Conservation (phyloP, 208 protist species). For the Trypanosoma cruzi region DNA sequence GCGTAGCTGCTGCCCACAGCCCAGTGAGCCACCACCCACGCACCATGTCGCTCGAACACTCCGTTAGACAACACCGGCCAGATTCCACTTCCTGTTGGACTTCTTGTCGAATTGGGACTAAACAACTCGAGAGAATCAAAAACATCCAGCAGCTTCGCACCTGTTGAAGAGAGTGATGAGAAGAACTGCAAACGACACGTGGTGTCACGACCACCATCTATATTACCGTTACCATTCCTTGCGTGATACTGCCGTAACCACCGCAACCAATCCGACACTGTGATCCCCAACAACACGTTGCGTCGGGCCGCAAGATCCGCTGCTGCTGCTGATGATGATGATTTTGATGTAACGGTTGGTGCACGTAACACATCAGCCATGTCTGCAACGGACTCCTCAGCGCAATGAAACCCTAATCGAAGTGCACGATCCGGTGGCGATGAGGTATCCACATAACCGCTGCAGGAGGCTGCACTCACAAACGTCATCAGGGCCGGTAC, state of each 20-base stretch:
- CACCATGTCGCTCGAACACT: conserved; percentile 1
- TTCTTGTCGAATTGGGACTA: background rate
- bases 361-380: background rate
- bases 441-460: background rate
- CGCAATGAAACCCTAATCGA: conserved; percentile 8
- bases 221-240: no score
- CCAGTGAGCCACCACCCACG: conserved; percentile 5
- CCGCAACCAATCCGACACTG: background rate
- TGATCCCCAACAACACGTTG: conserved; percentile 3
- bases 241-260: background rate
- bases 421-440: background rate
- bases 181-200: background rate
- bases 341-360: no score
- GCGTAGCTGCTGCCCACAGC: conserved; percentile 1
- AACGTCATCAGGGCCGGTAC: background rate
- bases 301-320: background rate
- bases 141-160: background rate
- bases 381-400: background rate
- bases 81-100: background rate
- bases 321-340: no score
- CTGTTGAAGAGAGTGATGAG: background rate
- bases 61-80: background rate
- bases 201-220: no score
- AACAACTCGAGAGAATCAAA: conserved; percentile 10
- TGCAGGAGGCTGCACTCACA: conserved; percentile 2